Evolutionary conservation across 352 stramenopile species (phyloP).

Genomic region (Halophytophthora polymorphica): DNA sequence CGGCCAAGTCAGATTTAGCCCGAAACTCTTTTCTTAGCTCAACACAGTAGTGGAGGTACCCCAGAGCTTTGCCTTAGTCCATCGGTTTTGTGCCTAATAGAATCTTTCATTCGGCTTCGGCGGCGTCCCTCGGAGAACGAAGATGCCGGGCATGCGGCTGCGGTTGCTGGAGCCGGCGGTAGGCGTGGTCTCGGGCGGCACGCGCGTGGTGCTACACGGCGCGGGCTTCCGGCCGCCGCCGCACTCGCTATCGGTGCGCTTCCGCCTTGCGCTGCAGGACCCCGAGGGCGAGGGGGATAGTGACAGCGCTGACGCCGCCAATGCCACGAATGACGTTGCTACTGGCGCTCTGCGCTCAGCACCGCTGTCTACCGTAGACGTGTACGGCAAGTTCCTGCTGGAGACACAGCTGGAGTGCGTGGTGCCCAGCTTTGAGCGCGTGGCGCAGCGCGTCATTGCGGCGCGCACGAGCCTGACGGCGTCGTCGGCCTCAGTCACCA

Average conservation of each 20-base stretch:
- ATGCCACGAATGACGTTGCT: slow-evolving; percentile 4
- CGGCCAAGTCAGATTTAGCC: too few relatives aligned
- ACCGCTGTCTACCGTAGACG: slow-evolving; percentile 26
- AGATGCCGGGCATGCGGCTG: slow-evolving; percentile 33
- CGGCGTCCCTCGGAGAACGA: too few relatives aligned
- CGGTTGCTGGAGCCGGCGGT: slow-evolving; percentile 49
- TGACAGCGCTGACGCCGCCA: background rate
- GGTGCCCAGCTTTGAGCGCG: slow-evolving; percentile 44
- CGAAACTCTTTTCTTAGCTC: too few relatives aligned
- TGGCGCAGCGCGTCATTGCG: slow-evolving; percentile 30
- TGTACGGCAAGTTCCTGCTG: slow-evolving; percentile 42
- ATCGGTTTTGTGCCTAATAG: too few relatives aligned
- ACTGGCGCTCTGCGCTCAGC: background rate
- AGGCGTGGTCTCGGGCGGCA: slow-evolving; percentile 44
- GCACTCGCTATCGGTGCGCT: slow-evolving; percentile 66
- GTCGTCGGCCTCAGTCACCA: slow-evolving; percentile 36
- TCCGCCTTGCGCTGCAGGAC: slow-evolving; percentile 31
- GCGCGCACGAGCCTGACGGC: slow-evolving; percentile 36
- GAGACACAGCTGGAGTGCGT: slow-evolving; percentile 64
- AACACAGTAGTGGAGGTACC: too few relatives aligned
- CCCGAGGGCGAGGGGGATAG: background rate
- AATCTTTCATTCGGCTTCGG: too few relatives aligned
- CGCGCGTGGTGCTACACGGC: slow-evolving; percentile 55
- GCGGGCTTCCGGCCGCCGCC: slow-evolving; percentile 52
- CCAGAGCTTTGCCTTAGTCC: too few relatives aligned